Evolutionary conservation across 257 asterid genomes (phyloP), one percentile per base, ranked within the genome.

Genomic region (Cruciata laevipes): DNA sequence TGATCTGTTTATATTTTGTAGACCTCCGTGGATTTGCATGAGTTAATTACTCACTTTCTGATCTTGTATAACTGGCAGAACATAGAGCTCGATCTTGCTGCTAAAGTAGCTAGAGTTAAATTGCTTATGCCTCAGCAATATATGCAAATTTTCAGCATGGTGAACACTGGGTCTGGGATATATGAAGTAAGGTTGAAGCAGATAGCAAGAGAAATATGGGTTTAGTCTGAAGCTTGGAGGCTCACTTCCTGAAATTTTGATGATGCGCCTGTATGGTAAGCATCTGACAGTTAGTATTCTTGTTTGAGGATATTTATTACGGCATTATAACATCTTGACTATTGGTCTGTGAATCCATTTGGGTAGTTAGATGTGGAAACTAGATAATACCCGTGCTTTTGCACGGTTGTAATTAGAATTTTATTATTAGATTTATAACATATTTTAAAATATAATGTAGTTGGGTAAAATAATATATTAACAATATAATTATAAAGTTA

Each of bases 321-420:
- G 0, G 18, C 24, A 9, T 7, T 62, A 62, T 18, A 35, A 16
- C 49, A 11, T 3, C 44, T 30, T 60, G 40, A 24, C 7, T 23
- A 30, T 57, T 57, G 62, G 33, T 57, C 62, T 24, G 62, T 57
- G 33, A 57, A 56, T 56, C 24, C 12, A 53, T 56, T 59, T 59
- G 63, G 63, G 20, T 59, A 1, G 13, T 59, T 59, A 12, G 8
- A 25, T 59, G 20, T 59, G 63, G 37, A 25, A 60, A n/a, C n/a
- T n/a, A n/a, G n/a, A n/a, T n/a, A n/a, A n/a, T n/a, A n/a, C n/a
- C n/a, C n/a, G n/a, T n/a, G n/a, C n/a, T n/a, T n/a, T n/a, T n/a
- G n/a, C n/a, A n/a, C n/a, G n/a, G n/a, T n/a, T n/a, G n/a, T n/a
- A n/a, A n/a, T n/a, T n/a, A n/a, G n/a, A n/a, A n/a, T n/a, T n/a